Percentiles rank a stretch among this genome's conserved stretches.
Conservation (phyloP, 208 protist genomes). For the Phytomonas francai region DNA sequence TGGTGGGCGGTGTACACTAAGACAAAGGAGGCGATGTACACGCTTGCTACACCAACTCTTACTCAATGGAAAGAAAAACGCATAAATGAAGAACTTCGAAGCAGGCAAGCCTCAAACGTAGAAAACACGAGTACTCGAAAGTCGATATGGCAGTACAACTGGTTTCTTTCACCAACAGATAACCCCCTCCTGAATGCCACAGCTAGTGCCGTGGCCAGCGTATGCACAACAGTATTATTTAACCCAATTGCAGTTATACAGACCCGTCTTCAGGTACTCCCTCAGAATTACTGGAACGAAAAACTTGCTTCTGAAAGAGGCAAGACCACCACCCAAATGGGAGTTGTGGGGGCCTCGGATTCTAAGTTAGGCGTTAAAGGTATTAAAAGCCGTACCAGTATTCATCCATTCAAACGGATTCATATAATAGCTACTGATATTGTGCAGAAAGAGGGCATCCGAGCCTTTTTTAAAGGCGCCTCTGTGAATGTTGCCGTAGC, state of each 20-base stretch:
- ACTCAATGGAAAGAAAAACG: slow-evolving; percentile 33
- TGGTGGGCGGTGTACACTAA: slow-evolving; percentile 83
- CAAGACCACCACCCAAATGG: neutral
- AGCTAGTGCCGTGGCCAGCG: slow-evolving; percentile 57
- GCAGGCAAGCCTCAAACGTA: neutral
- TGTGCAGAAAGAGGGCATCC: slow-evolving; percentile 42
- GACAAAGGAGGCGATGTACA: slow-evolving; percentile 62
- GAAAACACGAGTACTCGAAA: neutral
- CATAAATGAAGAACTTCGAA: slow-evolving; percentile 3
- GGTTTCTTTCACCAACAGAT: slow-evolving; percentile 70
- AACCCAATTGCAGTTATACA: slow-evolving; percentile 80
- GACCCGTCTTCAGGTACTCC: slow-evolving; percentile 65
- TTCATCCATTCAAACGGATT: slow-evolving; percentile 18
- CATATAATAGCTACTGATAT: slow-evolving; percentile 41
- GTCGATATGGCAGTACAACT: slow-evolving; percentile 49
- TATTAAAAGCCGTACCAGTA: neutral
- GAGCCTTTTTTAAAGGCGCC: slow-evolving; percentile 76
- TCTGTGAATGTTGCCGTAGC: slow-evolving; percentile 60
- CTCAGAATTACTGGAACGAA: slow-evolving; percentile 19
- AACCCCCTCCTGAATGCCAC: slow-evolving; percentile 70
- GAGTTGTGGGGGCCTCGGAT: neutral
- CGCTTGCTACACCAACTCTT: slow-evolving; percentile 37
- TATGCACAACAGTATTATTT: slow-evolving; percentile 58
- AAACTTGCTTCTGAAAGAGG: neutral
- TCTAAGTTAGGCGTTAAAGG: neutral